Evolutionary conservation across 257 asterid genomes (phyloP), one percentile per base, ranked within the genome.

Genomic region (Petrea volubilis): DNA sequence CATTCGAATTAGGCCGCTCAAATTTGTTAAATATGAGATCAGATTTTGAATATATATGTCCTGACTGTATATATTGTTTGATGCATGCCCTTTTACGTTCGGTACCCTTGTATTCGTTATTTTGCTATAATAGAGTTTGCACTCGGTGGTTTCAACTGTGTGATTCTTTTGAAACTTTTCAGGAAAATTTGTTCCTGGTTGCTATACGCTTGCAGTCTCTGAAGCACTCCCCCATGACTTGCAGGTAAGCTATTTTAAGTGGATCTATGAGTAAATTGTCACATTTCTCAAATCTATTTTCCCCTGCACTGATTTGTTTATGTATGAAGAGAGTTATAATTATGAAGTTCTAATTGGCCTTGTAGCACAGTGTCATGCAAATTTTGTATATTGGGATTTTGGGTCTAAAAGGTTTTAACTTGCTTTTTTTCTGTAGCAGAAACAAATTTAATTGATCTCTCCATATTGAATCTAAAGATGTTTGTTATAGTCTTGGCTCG

Each of bases 161-260:
- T 76, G 23, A 34, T 60, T 56, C 25, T 64, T 62, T 49, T 74
- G 24, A 46, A 58, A 44, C 50, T 64, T 72, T 76, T 49, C 92
- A 94, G 97, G 93, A 31, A 87, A 82, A 70, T 87, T 85, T 74
- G 92, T 81, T 71, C 97, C 97, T 56, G 99, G 99, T 64, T 89
- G 96, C 69, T 94, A 94, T 77, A 85, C 99, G 3, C 93, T 91
- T 40, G 89, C 92, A 15, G 97, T 94, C 74, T 91, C 97, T 68
- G 97, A 94, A 79, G 92, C 81, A 64, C 96, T 94, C 60, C 81
- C 90, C 33, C 88, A 84, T 5, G 97, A 94, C 67, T 66, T 89
- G 83, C 92, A 82, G 87, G 90, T 82, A 65, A 62, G 46, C 71
- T 46, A 47, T 66, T 18, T 9, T 15, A 1, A 25, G 23, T 18